A percentile compares a stretch with the other conserved stretches of the same genome.
phyloP scores from a whole-genome alignment of 75 land plant species.

The Cryptomeria japonica region DNA sequence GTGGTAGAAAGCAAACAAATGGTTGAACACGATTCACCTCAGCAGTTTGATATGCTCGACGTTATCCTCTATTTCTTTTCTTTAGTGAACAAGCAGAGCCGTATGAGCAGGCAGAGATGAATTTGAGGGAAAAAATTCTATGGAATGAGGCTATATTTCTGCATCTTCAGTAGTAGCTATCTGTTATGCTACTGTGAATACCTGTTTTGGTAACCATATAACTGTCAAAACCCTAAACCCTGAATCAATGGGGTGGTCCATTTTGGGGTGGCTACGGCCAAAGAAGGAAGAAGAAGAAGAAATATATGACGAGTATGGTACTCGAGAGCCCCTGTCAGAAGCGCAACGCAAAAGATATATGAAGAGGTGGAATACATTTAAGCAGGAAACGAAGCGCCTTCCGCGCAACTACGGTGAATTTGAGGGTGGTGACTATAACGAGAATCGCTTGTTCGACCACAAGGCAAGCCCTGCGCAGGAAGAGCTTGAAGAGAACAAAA shows the following conservation, averaged over 20 bases:
- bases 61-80: background rate
- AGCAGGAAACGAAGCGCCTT: conserved; percentile 42
- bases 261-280: background rate
- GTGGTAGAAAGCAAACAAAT: no score
- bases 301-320: background rate
- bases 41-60: background rate
- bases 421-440: conserved; percentile 47
- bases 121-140: background rate
- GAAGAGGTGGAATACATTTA: background rate
- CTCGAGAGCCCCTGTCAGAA: background rate
- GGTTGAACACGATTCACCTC: no score
- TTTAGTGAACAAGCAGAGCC: background rate
- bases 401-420: conserved; percentile 50
- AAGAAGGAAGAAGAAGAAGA: background rate
- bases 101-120: background rate
- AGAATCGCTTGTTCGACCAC: conserved; percentile 45
- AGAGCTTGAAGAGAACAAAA: conserved; percentile 54
- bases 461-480: conserved; percentile 46
- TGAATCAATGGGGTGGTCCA: background rate
- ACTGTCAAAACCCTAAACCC: background rate
- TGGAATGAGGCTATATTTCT: background rate
- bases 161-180: background rate
- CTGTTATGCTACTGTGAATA: background rate
- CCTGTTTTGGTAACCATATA: background rate
- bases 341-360: background rate